Percentiles rank a stretch among this genome's conserved stretches.
phyloP scores from a whole-genome alignment of 495 filamentous ascomycete genomes.

The Penicillium bialowiezense region DNA sequence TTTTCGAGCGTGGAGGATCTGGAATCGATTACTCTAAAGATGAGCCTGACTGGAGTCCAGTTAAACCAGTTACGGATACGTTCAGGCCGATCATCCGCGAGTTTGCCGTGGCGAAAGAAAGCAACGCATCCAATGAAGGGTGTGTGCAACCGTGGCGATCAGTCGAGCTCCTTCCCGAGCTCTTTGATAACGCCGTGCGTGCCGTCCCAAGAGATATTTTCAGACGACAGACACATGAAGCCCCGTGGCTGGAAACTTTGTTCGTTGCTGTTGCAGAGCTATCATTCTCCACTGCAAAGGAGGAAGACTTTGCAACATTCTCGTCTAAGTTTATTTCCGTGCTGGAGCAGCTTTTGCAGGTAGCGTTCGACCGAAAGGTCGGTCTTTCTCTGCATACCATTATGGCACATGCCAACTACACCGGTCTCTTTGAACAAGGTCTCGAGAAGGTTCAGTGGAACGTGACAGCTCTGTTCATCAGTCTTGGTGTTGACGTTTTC shows the following conservation, averaged over 20 bases:
- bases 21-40: conserved; percentile 45
- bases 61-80: conserved; percentile 42
- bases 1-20: conserved; percentile 43
- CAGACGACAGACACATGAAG: conserved; percentile 54
- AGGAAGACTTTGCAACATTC: conserved; percentile 27
- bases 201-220: conserved; percentile 52
- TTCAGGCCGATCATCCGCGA: conserved; percentile 39
- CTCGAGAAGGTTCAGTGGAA: conserved; percentile 54
- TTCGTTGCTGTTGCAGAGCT: conserved; percentile 55
- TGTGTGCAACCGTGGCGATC: conserved; percentile 29
- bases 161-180: conserved; percentile 24
- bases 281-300: conserved; percentile 39
- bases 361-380: conserved; percentile 40
- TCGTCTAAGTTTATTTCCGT: conserved; percentile 34
- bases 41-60: conserved; percentile 44
- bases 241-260: conserved; percentile 63
- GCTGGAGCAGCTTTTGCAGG: conserved; percentile 41
- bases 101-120: conserved; percentile 9
- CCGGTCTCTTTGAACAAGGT: conserved; percentile 39
- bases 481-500: conserved; percentile 69
- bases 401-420: conserved; percentile 42
- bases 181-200: conserved; percentile 49
- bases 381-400: conserved; percentile 44
- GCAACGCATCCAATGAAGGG: conserved; percentile 6
- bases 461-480: conserved; percentile 57